Conservation (phyloP, 2,329 filamentous ascomycete genomes). For the Ophiostoma ips region DNA sequence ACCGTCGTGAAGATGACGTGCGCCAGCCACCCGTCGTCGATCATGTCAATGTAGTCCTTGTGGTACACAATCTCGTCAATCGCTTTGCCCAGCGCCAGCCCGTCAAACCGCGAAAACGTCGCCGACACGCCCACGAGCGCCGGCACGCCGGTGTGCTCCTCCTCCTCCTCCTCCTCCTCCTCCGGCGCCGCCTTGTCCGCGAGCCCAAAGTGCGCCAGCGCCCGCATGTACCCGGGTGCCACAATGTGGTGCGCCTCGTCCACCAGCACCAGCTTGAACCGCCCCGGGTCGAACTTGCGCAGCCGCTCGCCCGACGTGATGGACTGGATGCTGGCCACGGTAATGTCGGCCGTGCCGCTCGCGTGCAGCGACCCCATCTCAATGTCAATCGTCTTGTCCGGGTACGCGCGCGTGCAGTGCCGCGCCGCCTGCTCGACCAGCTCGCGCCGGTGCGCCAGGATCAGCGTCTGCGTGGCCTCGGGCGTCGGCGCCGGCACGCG, state of each 20-base stretch:
- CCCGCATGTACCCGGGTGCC: constrained; percentile 60
- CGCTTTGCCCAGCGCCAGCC: constrained; percentile 63
- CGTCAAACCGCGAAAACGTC: constrained; percentile 64
- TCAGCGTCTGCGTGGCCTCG: constrained; percentile 62
- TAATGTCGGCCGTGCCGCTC: constrained; percentile 76
- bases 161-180: too few relatives aligned
- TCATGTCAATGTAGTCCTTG: constrained; percentile 54
- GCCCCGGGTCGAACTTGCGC: constrained; percentile 62
- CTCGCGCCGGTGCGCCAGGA: constrained; percentile 83
- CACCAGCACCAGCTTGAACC: constrained; percentile 82
- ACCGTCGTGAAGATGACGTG: constrained; percentile 93
- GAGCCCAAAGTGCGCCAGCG: constrained; percentile 67
- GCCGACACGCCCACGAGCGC: constrained; percentile 77
- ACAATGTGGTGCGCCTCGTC: constrained; percentile 98
- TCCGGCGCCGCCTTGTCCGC: constrained; percentile 27
- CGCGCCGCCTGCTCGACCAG: constrained; percentile 85
- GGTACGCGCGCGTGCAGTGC: constrained; percentile 73
- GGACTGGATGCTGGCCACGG: constrained; percentile 79
- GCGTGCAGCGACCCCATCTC: constrained; percentile 77
- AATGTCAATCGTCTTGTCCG: constrained; percentile 66
- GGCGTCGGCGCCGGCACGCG: constrained; percentile 46
- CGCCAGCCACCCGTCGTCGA: constrained; percentile 81
- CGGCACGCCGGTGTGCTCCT: too few relatives aligned
- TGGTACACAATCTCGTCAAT: constrained; percentile 97
- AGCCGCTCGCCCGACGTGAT: constrained; percentile 58